phyloP scores from a whole-genome alignment of 2,329 filamentous ascomycete genomes.

The Colletotrichum horii region DNA sequence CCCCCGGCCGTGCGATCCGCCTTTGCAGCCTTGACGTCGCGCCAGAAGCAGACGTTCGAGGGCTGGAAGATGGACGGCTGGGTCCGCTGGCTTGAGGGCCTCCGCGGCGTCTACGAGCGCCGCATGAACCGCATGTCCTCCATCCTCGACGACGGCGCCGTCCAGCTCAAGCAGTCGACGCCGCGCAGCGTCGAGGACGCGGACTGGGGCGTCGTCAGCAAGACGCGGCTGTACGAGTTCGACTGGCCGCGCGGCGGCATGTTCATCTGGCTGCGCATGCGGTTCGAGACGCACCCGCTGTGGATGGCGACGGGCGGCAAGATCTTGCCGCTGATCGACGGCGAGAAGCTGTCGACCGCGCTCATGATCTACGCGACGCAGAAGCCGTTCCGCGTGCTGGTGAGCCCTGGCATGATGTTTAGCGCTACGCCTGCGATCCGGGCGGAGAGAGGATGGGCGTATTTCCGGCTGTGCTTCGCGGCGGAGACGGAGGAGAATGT shows the following conservation, averaged over 20 bases:
- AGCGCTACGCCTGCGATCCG: slow-evolving; percentile 66
- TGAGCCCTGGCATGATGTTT: slow-evolving; percentile 77
- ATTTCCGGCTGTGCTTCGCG: slow-evolving; percentile 83
- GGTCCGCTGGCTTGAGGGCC: slow-evolving; percentile 88
- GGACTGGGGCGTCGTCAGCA: slow-evolving; percentile 79
- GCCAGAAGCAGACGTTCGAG: slow-evolving; percentile 50
- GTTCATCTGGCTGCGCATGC: slow-evolving; percentile 84
- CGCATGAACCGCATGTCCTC: slow-evolving; percentile 83
- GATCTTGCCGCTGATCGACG: slow-evolving; percentile 50
- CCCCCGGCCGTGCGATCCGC: slow-evolving; percentile 49
- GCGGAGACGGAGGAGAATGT: slow-evolving; percentile 77
- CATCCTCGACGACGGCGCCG: slow-evolving; percentile 72
- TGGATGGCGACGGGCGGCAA: slow-evolving; percentile 42
- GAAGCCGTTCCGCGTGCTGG: slow-evolving; percentile 72
- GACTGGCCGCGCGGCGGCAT: slow-evolving; percentile 85
- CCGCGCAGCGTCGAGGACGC: slow-evolving; percentile 47
- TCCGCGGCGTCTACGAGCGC: slow-evolving; percentile 83
- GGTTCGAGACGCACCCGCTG: slow-evolving; percentile 77
- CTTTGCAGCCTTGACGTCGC: slow-evolving; percentile 48
- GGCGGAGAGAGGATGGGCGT: slow-evolving; percentile 68
- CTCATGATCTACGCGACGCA: slow-evolving; percentile 75
- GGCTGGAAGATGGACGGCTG: slow-evolving; percentile 85
- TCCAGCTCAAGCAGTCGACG: slow-evolving; percentile 67
- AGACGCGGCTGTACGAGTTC: slow-evolving; percentile 77
- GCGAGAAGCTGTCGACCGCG: slow-evolving; percentile 63